These are phyloP conservation scores for Rhizopogon vesiculosus DNA, from an alignment of 768 basidiomycete genomes.

Conservation along the genomic window DNA sequence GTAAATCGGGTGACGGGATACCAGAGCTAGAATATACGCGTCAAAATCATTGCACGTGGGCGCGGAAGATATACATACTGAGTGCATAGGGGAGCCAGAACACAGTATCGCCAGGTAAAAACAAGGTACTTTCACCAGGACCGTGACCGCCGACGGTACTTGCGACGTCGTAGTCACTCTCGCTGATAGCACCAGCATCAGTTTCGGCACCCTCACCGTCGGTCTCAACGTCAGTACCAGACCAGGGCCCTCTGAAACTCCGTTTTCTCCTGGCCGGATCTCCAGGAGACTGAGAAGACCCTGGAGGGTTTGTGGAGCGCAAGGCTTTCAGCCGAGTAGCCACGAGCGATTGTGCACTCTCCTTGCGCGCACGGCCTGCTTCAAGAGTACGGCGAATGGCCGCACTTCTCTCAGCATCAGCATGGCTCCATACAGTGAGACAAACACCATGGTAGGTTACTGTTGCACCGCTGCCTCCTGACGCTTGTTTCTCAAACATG, in stretches of 20 bases:
- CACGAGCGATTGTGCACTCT: constrained; percentile 71
- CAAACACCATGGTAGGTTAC: constrained; percentile 88
- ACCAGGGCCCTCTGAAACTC: constrained; percentile 67
- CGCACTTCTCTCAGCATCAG: constrained; percentile 79
- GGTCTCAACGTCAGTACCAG: constrained; percentile 61
- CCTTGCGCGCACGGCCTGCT: constrained; percentile 71
- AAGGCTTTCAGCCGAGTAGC: constrained; percentile 64
- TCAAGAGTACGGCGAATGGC: constrained; percentile 84
- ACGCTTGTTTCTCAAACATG: constrained; percentile 26
- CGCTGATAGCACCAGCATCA: constrained; percentile 71
- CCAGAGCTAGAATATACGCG: constrained; percentile 51
- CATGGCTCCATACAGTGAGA: constrained; percentile 93
- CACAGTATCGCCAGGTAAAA: constrained; percentile 84
- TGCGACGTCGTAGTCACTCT: constrained; percentile 82
- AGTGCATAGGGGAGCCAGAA: constrained; percentile 95
- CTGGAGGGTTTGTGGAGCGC: constrained; percentile 45
- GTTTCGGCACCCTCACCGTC: constrained; percentile 70
- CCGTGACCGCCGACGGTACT: constrained; percentile 72
- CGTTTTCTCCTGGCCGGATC: constrained; percentile 61
- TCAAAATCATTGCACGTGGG: constrained; percentile 8
- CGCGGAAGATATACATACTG: constrained; percentile 45
- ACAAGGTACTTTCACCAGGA: constrained; percentile 84
- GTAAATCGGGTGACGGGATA: constrained; percentile 91
- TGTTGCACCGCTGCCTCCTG: constrained; percentile 32
- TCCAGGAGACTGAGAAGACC: constrained; percentile 34